These are phyloP conservation scores for Phaffomyces opuntiae DNA, from an alignment of 805 yeast species.

Conservation along the genomic window DNA sequence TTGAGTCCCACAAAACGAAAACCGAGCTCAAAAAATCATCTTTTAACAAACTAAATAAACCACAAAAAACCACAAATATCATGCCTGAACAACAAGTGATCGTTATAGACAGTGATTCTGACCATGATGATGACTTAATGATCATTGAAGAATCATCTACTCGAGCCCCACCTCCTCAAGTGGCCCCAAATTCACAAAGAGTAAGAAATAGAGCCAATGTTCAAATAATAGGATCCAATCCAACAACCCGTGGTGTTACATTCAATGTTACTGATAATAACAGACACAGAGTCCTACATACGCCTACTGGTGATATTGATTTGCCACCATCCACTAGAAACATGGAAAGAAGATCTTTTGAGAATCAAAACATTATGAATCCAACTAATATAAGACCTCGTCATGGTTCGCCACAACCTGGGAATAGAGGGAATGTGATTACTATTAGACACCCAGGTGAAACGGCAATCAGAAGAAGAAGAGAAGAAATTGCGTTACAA, in stretches of 20 bases:
- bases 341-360: background rate
- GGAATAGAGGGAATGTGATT: too few species aligned
- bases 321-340: background rate
- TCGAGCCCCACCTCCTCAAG: too few species aligned
- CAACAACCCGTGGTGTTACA: too few species aligned
- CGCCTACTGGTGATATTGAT: constrained; percentile 7
- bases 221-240: constrained; percentile 1
- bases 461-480: too few species aligned
- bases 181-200: too few species aligned
- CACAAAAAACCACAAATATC: background rate
- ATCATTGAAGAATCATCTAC: background rate
- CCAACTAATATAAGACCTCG: too few species aligned
- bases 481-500: too few species aligned
- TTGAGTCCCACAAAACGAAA: too few species aligned
- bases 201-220: background rate
- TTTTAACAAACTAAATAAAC: background rate
- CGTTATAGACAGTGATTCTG: background rate
- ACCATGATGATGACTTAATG: background rate
- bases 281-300: constrained; percentile 3
- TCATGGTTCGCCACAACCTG: too few species aligned
- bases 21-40: background rate
- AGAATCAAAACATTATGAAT: background rate
- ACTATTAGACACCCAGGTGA: too few species aligned
- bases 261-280: background rate
- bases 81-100: background rate